phyloP scores from a whole-genome alignment of 495 filamentous ascomycete species.

The Penicillium arizonense region DNA sequence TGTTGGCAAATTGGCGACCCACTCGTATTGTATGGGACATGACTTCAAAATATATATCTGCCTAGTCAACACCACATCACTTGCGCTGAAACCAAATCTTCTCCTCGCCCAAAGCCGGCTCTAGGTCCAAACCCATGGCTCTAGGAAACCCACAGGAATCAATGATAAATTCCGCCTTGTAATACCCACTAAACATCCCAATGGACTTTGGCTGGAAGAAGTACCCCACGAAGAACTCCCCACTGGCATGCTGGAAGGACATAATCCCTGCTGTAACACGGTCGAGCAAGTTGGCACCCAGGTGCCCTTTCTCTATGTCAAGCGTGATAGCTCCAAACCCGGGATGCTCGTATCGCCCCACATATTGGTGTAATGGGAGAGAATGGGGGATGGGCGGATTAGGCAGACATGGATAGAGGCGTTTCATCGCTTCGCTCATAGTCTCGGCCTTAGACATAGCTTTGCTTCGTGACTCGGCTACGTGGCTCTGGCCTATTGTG shows the following conservation, averaged over 20 bases:
- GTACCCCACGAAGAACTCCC: constrained; percentile 7
- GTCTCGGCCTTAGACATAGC: neutral
- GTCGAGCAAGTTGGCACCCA: neutral
- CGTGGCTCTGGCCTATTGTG: neutral
- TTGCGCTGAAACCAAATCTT: constrained; percentile 5
- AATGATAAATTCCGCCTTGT: neutral
- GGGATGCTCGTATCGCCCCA: constrained; percentile 10
- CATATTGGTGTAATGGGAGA: constrained; percentile 4
- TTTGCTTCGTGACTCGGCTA: neutral
- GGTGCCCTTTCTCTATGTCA: neutral
- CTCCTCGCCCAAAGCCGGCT: constrained; percentile 1
- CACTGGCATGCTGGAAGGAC: neutral
- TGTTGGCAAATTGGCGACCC: no score
- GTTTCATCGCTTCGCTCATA: constrained; percentile 2
- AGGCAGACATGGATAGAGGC: constrained; percentile 12
- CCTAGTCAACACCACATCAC: neutral
- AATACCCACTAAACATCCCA: neutral
- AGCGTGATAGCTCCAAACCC: constrained; percentile 5
- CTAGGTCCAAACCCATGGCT: constrained; percentile 1
- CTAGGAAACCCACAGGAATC: neutral
- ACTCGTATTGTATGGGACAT: no score
- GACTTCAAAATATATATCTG: neutral
- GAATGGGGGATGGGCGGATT: constrained; percentile 2
- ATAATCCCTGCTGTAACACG: neutral
- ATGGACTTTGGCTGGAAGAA: neutral